Evolutionary conservation across 768 basidiomycete species (phyloP), one percentile per base, ranked within the genome.

Genomic region (Tylopilus plumbeoviolaceoides): DNA sequence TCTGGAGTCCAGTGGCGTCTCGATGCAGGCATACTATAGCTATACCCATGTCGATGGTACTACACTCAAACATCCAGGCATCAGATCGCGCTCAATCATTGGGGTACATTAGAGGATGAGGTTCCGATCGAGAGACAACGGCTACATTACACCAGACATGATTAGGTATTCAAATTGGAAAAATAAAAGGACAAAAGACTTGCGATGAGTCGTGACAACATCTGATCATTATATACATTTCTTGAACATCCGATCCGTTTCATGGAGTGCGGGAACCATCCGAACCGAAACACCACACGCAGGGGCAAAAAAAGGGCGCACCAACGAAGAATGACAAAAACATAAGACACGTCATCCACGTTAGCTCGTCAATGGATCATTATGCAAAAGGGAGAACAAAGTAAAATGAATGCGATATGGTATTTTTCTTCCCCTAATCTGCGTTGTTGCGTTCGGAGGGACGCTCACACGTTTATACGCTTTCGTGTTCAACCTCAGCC

Each of bases 401-500:
- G 23, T 45, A 18, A 30, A 43, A 12, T 36, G 12, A 15, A 21
- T 35, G 31, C 3, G 25, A 23, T 47, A 7, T 18, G 44, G 27
- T 36, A 42, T 33, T 40, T 33, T 40, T 23, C 6, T 7, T 30
- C 28, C 28, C 31, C 11, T 7, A 14, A 11, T 15, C 33, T 30
- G 28, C 28, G 28, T 30, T 36, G 45, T 36, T 36, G 35, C 35
- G 15, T 36, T 36, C 35, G 15, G 35, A 1, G 10, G 11, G 14
- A 33, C 33, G 14, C 33, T 33, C 33, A 15, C 33, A 15, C 30
- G 7, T 6, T 50, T 14, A 59, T 12, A 36, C 50, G 31, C 33
- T 50, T 11, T 12, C 56, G 2, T 49, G 43, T 12, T 63, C 59
- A 3, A 28, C 39, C 12, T 63, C 59, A 3, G 28, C 51, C n/a